Base-by-base conservation (phyloP, 2,329 filamentous ascomycete species). In the Fusarium robinianum region DNA sequence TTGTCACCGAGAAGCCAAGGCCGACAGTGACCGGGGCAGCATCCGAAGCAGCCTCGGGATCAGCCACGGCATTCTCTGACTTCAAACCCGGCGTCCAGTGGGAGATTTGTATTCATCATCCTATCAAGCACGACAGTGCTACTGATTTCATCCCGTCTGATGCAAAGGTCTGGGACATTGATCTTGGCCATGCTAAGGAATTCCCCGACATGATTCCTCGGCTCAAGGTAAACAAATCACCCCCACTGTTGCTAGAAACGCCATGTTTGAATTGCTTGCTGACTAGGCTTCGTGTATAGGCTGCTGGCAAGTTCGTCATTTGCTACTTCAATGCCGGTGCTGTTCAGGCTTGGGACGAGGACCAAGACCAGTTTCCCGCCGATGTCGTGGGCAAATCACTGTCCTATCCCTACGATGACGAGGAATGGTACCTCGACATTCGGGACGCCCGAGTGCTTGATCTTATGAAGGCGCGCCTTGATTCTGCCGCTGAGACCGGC, bases 311-410 rank as follows among this genome's bases (percentile, higher is more conserved):
- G 17, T 61, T 63, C 18, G 55, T 67, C 3, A 54, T 67, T 12
- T 67, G 65, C 50, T 67, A 67, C 52, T 63, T 67, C 53, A 67
- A 67, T 31, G 58, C 58, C 11, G 63, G 65, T 24, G 64, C 65
- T 8, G 40, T 63, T 8, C 62, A 67, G 43, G 43, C 22, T 18
- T 66, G 59, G 60, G 63, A 66, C 29, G 34, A 53, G 2, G 62
- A 64, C 38, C 53, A 45, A 15, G 49, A 53, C 23, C 12, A 52
- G 5, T 67, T 67, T 35, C 57, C 61, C 21, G 24, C 52, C 4
- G 47, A 32, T 5, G 57, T 47, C 38, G 45, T 63, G 12, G 62
- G 62, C 10, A 62, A 52, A 17, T 40, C 55, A 5, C 51, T 65
- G 14, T 52, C 49, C 15, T 53, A 51, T 25, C 58, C 55, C 16